These are phyloP conservation scores for Cercospora nicotianae DNA, from an alignment of 2,329 filamentous ascomycete genomes.

Conservation along the genomic window DNA sequence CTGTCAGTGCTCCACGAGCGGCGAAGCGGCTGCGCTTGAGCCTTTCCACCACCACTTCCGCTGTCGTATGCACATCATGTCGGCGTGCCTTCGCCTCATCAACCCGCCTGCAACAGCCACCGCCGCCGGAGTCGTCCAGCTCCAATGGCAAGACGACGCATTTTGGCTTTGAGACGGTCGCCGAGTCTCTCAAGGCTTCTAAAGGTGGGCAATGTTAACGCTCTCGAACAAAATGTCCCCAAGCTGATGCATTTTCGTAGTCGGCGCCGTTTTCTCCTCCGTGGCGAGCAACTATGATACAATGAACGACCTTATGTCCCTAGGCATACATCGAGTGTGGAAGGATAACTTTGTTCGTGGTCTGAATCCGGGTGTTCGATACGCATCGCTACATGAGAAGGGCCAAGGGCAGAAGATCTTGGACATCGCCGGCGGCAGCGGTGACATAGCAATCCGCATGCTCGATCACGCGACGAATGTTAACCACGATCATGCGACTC, in stretches of 20 bases:
- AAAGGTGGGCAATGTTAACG: constrained; percentile 48
- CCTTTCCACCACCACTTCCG: not conserved
- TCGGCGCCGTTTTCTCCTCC: constrained; percentile 88
- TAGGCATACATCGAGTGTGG: constrained; percentile 95
- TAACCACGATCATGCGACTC: constrained; percentile 75
- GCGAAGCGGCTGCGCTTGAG: constrained; percentile 37
- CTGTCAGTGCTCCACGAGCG: constrained; percentile 30
- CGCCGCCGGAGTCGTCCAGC: constrained; percentile 36
- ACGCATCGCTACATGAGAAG: constrained; percentile 41
- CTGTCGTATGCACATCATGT: constrained; percentile 31
- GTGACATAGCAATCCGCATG: constrained; percentile 96
- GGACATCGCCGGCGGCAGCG: constrained; percentile 94
- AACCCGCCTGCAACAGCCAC: constrained; percentile 24
- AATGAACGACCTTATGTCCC: constrained; percentile 99
- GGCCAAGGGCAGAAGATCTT: constrained; percentile 69
- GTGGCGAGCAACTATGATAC: constrained; percentile 93
- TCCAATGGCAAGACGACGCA: constrained; percentile 67
- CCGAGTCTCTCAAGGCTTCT: constrained; percentile 74
- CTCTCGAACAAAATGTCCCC: not conserved
- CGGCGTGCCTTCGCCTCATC: constrained; percentile 27
- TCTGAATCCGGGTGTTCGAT: constrained; percentile 73
- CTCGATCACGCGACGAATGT: constrained; percentile 81
- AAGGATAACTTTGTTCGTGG: constrained; percentile 94
- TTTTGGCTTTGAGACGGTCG: constrained; percentile 85
- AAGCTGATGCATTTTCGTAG: constrained; percentile 45